Evolutionary conservation across 2,329 filamentous ascomycete genomes (phyloP).

Genomic region (Colletotrichum musae): DNA sequence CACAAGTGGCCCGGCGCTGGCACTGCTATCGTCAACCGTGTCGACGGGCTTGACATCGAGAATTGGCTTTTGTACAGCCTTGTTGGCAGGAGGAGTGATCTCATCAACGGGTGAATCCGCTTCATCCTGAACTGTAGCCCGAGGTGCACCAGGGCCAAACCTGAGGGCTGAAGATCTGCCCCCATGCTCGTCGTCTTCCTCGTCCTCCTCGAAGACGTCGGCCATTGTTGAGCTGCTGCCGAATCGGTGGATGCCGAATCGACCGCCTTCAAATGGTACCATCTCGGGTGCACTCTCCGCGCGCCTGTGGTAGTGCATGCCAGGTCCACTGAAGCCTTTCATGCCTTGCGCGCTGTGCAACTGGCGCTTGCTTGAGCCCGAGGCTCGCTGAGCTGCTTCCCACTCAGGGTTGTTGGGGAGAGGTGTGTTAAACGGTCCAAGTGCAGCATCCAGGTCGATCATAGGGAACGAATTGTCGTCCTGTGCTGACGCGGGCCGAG

Average conservation of each 20-base stretch:
- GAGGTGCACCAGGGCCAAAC: slow-evolving; percentile 13
- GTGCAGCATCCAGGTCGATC: slow-evolving; percentile 93
- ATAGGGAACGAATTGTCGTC: slow-evolving; percentile 79
- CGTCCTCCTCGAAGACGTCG: slow-evolving; percentile 89
- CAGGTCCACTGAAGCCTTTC: slow-evolving; percentile 77
- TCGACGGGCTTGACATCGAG: slow-evolving; percentile 38
- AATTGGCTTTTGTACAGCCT: slow-evolving; percentile 43
- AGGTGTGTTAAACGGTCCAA: slow-evolving; percentile 92
- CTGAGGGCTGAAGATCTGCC: slow-evolving; percentile 46
- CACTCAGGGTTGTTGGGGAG: slow-evolving; percentile 74
- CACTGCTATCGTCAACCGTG: background rate
- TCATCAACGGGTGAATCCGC: slow-evolving; percentile 46
- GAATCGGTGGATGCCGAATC: slow-evolving; percentile 72
- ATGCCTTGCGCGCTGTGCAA: slow-evolving; percentile 84
- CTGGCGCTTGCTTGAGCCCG: slow-evolving; percentile 70
- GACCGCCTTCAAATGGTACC: slow-evolving; percentile 77
- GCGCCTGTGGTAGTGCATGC: slow-evolving; percentile 82
- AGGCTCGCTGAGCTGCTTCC: slow-evolving; percentile 75
- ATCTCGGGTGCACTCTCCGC: slow-evolving; percentile 87
- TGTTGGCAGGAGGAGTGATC: slow-evolving; percentile 50
- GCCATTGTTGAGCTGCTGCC: slow-evolving; percentile 82
- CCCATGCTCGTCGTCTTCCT: slow-evolving; percentile 73
- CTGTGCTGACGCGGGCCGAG: slow-evolving; percentile 52
- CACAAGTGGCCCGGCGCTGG: slow-evolving; percentile 59
- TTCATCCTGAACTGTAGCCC: slow-evolving; percentile 8